Evolutionary conservation across 23 red algal species (phyloP), one percentile per base, ranked within the genome.

Genomic region (Pyropia yezoensis): DNA sequence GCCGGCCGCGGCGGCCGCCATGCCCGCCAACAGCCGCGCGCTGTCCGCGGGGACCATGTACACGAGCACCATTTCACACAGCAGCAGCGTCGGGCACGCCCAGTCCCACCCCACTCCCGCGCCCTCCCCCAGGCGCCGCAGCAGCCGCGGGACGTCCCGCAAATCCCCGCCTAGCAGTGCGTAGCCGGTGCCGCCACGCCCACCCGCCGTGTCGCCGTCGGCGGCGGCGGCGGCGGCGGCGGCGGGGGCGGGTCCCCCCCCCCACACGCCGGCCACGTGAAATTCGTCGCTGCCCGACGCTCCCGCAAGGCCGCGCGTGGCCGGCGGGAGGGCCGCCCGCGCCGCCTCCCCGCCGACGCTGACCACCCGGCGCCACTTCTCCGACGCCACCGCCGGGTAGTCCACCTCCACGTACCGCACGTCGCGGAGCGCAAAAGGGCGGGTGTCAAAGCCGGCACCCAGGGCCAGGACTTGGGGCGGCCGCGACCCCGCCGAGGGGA

Each of bases 391-490:
- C 16, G 61, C 54, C 3, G 73, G 29, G 27, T 71, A 89, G 39
- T 89, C 84, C 50, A 89, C 47, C 50, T 89, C 84, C 19, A 89
- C 64, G 56, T 73, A 89, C 18, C 69, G 19, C 22, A 32, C 54
- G 9, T 39, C 73, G 27, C 55, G 57, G 8, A 73, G 57, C 54
- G 52, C 20, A 27, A 89, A 56, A 29, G 70, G 45, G 8, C 66
- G 67, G 3, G 84, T 75, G 30, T 89, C 84, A 55, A 79, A 89
- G 18, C 84, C 84, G 57, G 84, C 73, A 0, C 84, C 84, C n/a
- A 89, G 50, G 23, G 75, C 75, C 14, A 89, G 61, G 54, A 89
- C 62, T 64, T 89, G 84, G 45, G 33, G 45, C 16, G 45, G 45
- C 50, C 61, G 16, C 45, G 45, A 64, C n/a, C 58, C 0, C 22